Base-by-base conservation (phyloP, 225 moss, liverwort and hornwort species). In the Climacium dendroides region DNA sequence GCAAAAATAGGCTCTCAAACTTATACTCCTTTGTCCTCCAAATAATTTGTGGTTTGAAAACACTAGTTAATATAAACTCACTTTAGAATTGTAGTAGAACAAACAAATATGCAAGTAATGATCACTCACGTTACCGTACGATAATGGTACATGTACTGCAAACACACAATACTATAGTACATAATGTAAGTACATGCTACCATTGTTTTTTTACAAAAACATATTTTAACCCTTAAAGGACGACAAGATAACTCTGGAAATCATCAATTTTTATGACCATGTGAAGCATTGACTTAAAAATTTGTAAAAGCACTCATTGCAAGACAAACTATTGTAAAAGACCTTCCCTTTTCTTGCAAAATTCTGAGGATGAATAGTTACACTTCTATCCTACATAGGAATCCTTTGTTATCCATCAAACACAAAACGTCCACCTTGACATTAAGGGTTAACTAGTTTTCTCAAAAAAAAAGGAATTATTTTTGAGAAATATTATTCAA, bases 111-210 rank as follows among this genome's bases (percentile, higher is more conserved):
- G 19, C 2, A 13, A 0, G 1, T 50, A 34, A 8, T 29, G 16
- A 50, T 20, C 13, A 13, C 3, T 74, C 8, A 7, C 0, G 0
- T 1, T 19, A 16, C 0, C 0, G 6, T 18, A 47, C 30, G 10
- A 2, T 10, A 18, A 11, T 32, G 11, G 30, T 73, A 29, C 10
- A 47, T 1, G 6, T 29, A 39, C 3, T 39, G 6, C 24, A 39
- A 24, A 5, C 3, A 69, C 15, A 70, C 0, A 0, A 8, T 41
- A 20, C 1, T 13, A 2, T 69, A 15, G 25, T 7, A 41, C 10
- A 5, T 4, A 16, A 11, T 18, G 15, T 7, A 6, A 30, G 11
- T 30, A 30, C 6, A 15, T 1, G 1, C 0, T 11, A 18, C 11
- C 7, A 30, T 18, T 47, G 1, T 1, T 29, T 73, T 73, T 47